A percentile compares a stretch with the other conserved stretches of the same genome.
Conservation (phyloP, 2,329 filamentous ascomycete species). For the Clarireedia hainanense region DNA sequence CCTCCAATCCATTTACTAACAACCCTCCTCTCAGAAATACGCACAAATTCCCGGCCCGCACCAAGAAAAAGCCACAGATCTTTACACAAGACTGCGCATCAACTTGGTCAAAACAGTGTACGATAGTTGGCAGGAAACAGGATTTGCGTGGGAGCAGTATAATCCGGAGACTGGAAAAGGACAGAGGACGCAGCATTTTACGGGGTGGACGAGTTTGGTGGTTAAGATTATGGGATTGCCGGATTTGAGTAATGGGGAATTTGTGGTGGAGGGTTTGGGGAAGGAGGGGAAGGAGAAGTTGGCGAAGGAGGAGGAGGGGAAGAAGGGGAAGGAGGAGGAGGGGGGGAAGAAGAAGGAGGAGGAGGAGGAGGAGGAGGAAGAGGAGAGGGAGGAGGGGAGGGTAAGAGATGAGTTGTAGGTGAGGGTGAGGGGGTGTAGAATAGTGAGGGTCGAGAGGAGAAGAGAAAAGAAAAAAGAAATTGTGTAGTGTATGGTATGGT, state of each 20-base stretch:
- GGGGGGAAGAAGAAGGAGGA: neutral
- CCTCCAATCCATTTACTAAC: neutral
- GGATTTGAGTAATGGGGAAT: conserved; percentile 37
- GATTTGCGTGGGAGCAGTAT: conserved; percentile 98
- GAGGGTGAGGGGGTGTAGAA: too few relatives aligned
- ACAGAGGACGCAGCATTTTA: conserved; percentile 97
- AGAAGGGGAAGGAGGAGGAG: neutral
- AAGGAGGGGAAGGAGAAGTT: neutral
- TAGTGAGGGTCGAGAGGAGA: too few relatives aligned
- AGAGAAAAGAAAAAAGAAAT: too few relatives aligned
- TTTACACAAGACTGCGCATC: conserved; percentile 70
- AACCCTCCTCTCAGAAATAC: conserved; percentile 48
- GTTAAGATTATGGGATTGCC: conserved; percentile 98
- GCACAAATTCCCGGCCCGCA: conserved; percentile 55
- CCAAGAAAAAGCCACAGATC: conserved; percentile 55
- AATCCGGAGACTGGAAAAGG: conserved; percentile 86
- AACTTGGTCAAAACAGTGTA: conserved; percentile 89
- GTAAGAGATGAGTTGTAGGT: neutral
- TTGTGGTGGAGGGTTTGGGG: conserved; percentile 7
- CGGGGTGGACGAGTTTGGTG: conserved; percentile 96
- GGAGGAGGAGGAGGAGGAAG: neutral
- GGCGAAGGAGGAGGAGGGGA: neutral
- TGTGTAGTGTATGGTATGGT: too few relatives aligned
- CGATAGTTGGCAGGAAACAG: conserved; percentile 79
- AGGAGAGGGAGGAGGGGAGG: neutral